phyloP scores from a whole-genome alignment of 441 rosid species.

The Croton laevigatus region DNA sequence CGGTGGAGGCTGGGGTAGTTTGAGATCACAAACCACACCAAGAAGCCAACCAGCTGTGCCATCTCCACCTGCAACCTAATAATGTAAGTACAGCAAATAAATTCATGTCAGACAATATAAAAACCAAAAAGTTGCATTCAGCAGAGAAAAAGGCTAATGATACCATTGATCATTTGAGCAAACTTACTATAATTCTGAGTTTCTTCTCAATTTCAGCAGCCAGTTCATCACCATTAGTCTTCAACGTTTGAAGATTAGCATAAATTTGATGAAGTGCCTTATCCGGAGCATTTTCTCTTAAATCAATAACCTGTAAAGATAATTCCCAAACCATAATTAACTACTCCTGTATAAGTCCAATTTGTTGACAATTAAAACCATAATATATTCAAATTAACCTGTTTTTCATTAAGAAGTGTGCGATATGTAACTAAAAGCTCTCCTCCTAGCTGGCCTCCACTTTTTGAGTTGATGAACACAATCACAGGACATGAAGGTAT shows the following conservation, averaged over 20 bases:
- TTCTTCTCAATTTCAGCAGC: slow-evolving; percentile 49
- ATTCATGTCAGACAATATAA: neutral
- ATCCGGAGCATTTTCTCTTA: slow-evolving; percentile 66
- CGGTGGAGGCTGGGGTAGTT: slow-evolving; percentile 75
- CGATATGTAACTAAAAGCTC: slow-evolving; percentile 68
- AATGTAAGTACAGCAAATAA: slow-evolving; percentile 4
- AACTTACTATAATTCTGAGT: slow-evolving; percentile 65
- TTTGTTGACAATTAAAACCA: neutral
- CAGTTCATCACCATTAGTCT: slow-evolving; percentile 39
- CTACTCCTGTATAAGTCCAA: neutral
- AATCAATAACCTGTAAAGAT: slow-evolving; percentile 56
- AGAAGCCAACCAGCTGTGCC: slow-evolving; percentile 96
- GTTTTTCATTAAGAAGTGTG: slow-evolving; percentile 48
- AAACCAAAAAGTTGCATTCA: neutral
- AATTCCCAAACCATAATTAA: neutral
- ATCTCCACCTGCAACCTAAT: slow-evolving; percentile 92
- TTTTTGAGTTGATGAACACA: slow-evolving; percentile 75
- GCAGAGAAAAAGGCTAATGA: neutral
- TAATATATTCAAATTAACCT: slow-evolving; percentile 32
- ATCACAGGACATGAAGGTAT: slow-evolving; percentile 59
- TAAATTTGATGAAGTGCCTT: slow-evolving; percentile 57
- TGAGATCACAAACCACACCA: slow-evolving; percentile 83
- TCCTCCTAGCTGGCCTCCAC: slow-evolving; percentile 84
- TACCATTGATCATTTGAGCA: neutral
- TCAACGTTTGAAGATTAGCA: slow-evolving; percentile 51